phyloP scores from a whole-genome alignment of 306 rosid genomes.

The Mimosa bimucronata region DNA sequence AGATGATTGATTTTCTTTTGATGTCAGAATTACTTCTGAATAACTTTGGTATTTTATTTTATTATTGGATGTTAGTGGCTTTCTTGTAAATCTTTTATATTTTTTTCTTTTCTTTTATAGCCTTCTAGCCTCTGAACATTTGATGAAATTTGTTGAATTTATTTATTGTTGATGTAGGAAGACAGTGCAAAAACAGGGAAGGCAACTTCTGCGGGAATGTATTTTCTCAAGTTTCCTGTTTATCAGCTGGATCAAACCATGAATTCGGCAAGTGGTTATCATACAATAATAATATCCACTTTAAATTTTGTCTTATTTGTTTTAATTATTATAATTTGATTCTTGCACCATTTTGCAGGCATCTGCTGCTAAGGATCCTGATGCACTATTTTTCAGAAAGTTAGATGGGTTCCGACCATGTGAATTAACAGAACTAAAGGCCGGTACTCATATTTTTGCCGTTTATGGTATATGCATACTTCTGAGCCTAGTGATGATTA shows the following conservation, averaged over 20 bases:
- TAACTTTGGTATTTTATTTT: neutral
- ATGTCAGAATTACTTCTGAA: slow-evolving; percentile 20
- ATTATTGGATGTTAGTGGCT: slow-evolving; percentile 12
- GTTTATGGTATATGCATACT: slow-evolving; percentile 73
- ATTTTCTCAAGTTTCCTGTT: slow-evolving; percentile 95
- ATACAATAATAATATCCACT: neutral
- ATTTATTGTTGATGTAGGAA: slow-evolving; percentile 63
- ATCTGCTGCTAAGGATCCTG: slow-evolving; percentile 92
- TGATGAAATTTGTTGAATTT: slow-evolving; percentile 29
- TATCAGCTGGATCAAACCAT: slow-evolving; percentile 82
- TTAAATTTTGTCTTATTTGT: neutral
- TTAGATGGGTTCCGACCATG: slow-evolving; percentile 93
- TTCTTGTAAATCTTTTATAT: neutral
- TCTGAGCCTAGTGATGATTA: slow-evolving; percentile 27
- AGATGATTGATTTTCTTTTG: slow-evolving; percentile 11
- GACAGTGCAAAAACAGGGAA: slow-evolving; percentile 87
- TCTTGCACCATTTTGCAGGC: slow-evolving; percentile 53
- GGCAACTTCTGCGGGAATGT: slow-evolving; percentile 94
- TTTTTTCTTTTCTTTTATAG: neutral
- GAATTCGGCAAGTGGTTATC: slow-evolving; percentile 67
- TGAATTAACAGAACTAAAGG: slow-evolving; percentile 86
- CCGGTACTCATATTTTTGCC: slow-evolving; percentile 92
- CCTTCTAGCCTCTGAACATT: slow-evolving; percentile 20
- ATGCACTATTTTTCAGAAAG: slow-evolving; percentile 84
- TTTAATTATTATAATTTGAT: slow-evolving; percentile 28